Base-by-base conservation (phyloP, 768 basidiomycete species). In the Amanita inopinata region DNA sequence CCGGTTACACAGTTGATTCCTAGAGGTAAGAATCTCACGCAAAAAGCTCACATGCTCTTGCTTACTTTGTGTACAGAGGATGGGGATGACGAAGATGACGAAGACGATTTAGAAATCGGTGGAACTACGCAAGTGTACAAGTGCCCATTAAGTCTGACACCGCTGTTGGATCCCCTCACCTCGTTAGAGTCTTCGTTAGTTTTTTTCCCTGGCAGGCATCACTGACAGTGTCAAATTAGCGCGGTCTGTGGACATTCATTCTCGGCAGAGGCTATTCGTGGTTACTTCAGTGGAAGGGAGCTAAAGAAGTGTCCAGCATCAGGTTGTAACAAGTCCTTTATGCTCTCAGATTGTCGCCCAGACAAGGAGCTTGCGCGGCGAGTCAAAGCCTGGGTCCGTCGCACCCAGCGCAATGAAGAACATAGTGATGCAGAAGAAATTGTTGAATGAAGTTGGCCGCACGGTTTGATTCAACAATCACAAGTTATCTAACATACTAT, bases 71-170 rank as follows among this genome's bases (percentile, higher is more conserved):
- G 10, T 41, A n/a, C 57, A 91, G 90, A 91, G 73, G 69, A 74
- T 31, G 86, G 78, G 7, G 88, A 90, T 48, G 78, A 73, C 22
- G 86, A 83, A 41, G 86, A 86, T 45, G 43, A 44, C 39, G 92
- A 93, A 23, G 86, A 91, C 40, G 93, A 96, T 9, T 61, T 98
- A 23, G 83, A 91, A 60, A 67, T 94, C 38, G 93, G 93, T 40
- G 91, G 89, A 18, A 71, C 80, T 20, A 83, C 80, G 4, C 84
- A 87, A 54, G 80, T 79, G 52, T 89, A 80, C 67, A 82, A 77
- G 43, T 94, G 91, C 51, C 92, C 91, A 2, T 64, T 98, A 38
- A 79, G 83, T 0, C 66, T 92, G 33, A 72, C 65, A 2, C 57
- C 70, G 10, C 69, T 89, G 28, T 69, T 68, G 15, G 69, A 94